A percentile compares a stretch with the other conserved stretches of the same genome.
Evolutionary conservation across 192 early-diverging fungal species (phyloP).

Genomic region (Rhizophlyctis rosea): DNA sequence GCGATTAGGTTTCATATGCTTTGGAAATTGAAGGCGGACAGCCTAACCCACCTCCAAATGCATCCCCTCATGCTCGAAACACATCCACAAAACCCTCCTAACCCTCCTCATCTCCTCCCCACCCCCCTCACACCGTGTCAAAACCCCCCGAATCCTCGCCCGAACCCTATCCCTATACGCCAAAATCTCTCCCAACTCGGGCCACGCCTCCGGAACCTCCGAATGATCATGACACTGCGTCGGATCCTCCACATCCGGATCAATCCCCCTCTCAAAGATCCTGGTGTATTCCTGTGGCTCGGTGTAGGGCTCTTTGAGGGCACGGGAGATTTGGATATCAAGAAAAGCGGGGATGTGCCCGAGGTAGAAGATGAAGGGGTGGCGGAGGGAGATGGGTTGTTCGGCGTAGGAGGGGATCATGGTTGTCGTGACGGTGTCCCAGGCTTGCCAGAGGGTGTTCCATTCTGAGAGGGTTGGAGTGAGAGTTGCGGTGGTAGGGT

Average conservation of each 20-base stretch:
- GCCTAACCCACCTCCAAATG: conserved; percentile 72
- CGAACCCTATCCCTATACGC: conserved; percentile 67
- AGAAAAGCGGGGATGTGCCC: conserved; percentile 71
- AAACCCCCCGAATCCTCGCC: conserved; percentile 43
- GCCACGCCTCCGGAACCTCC: conserved; percentile 66
- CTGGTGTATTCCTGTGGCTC: conserved; percentile 61
- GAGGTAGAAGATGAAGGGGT: conserved; percentile 87
- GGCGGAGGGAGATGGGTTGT: conserved; percentile 76
- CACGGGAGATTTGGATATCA: conserved; percentile 42
- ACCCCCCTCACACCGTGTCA: conserved; percentile 27
- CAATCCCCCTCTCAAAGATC: conserved; percentile 94
- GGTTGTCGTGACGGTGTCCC: conserved; percentile 65
- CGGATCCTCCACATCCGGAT: conserved; percentile 76
- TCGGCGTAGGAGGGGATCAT: conserved; percentile 56
- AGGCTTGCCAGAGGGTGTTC: conserved; percentile 74
- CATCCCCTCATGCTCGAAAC: conserved; percentile 92
- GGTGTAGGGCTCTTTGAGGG: conserved; percentile 42
- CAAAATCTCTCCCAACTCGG: conserved; percentile 59
- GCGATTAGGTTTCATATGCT: too few relatives aligned
- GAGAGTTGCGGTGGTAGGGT: not conserved
- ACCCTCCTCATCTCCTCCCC: conserved; percentile 30
- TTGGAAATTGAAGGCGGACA: too few relatives aligned
- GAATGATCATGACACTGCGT: conserved; percentile 76
- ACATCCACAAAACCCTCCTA: conserved; percentile 75
- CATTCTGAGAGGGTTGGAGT: conserved; percentile 71